phyloP scores from a whole-genome alignment of 768 basidiomycete genomes.

The Panaeolus papilionaceus region DNA sequence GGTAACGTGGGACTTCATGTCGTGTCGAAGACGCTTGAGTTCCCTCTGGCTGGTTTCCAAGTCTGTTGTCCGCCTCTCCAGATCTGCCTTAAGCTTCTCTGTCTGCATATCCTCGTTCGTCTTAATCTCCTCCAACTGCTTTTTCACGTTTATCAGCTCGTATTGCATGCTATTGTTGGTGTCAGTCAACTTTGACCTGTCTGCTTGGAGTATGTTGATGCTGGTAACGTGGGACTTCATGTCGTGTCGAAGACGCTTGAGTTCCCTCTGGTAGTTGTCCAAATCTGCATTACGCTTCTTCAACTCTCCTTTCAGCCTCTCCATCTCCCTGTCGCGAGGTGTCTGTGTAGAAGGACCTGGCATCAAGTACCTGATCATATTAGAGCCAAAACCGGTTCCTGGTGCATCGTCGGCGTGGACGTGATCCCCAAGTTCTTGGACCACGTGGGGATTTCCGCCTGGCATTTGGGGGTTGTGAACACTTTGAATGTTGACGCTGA shows the following conservation, averaged over 20 bases:
- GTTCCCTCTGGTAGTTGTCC: conserved; percentile 6
- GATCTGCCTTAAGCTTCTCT: background rate
- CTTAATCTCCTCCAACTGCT: conserved; percentile 24
- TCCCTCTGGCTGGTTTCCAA: conserved; percentile 9
- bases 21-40: background rate
- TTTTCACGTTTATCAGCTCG: conserved; percentile 22
- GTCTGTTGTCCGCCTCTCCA: background rate
- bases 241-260: background rate
- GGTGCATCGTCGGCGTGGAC: background rate
- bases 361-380: background rate
- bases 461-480: background rate
- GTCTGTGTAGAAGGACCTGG: background rate
- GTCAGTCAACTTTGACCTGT: conserved; percentile 15
- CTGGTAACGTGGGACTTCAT: background rate
- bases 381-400: background rate
- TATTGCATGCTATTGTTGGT: conserved; percentile 12
- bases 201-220: background rate
- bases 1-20: background rate
- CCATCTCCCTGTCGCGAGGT: background rate
- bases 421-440: too few species aligned
- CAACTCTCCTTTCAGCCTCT: background rate
- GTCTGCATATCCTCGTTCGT: background rate
- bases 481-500: background rate
- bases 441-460: background rate
- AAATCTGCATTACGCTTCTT: background rate